Evolutionary conservation across 768 basidiomycete species (phyloP).

Genomic region (Obba rivulosa): DNA sequence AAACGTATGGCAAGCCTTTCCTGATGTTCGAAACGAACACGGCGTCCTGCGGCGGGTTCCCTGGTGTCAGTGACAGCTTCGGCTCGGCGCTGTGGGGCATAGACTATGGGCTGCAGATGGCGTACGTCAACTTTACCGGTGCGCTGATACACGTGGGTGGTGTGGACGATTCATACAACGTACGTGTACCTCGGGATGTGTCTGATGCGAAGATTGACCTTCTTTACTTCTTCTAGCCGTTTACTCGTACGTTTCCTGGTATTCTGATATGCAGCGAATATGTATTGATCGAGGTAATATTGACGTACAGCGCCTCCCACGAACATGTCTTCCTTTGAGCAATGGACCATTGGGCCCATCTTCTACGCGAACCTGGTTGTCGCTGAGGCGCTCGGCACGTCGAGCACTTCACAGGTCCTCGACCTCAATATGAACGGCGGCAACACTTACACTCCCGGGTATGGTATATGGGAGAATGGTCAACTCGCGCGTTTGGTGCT

Average conservation of each 20-base stretch:
- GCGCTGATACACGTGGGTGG: conserved; percentile 46
- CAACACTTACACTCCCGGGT: conserved; percentile 38
- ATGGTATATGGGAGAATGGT: conserved; percentile 44
- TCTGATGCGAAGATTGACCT: not conserved
- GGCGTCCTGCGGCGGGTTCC: conserved; percentile 50
- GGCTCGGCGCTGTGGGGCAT: conserved; percentile 47
- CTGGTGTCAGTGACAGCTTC: conserved; percentile 48
- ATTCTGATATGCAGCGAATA: no score
- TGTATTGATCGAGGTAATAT: not conserved
- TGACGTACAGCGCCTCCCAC: conserved; percentile 34
- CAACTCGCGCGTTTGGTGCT: conserved; percentile 36
- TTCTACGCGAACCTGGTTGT: conserved; percentile 44
- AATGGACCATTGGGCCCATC: conserved; percentile 44
- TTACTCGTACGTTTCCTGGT: conserved; percentile 34
- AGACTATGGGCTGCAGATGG: conserved; percentile 48
- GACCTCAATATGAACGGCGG: conserved; percentile 31
- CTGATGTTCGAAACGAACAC: conserved; percentile 54
- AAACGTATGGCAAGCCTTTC: conserved; percentile 32
- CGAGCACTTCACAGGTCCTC: conserved; percentile 29
- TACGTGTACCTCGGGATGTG: conserved; percentile 23
- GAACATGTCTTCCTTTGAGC: conserved; percentile 30
- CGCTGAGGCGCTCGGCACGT: conserved; percentile 40
- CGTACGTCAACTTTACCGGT: conserved; percentile 39
- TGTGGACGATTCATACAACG: conserved; percentile 47
- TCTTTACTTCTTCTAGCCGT: conserved; percentile 32